These are phyloP conservation scores for Sporothrix phasma DNA, from an alignment of 2,329 filamentous ascomycete species.

Conservation along the genomic window DNA sequence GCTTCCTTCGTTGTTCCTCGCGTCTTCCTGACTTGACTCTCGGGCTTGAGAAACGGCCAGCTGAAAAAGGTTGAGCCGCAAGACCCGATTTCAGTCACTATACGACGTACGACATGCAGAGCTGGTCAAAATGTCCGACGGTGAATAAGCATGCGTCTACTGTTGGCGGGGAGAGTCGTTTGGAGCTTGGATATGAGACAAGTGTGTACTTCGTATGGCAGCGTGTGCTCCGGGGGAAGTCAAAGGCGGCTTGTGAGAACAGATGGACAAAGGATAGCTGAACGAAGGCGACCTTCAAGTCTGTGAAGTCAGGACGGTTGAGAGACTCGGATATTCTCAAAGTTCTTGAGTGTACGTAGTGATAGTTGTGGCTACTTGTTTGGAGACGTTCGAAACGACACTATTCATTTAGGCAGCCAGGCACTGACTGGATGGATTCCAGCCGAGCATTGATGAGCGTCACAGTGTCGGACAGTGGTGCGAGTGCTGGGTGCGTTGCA, in stretches of 20 bases:
- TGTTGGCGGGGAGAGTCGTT: not conserved
- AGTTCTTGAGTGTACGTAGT: too few species aligned
- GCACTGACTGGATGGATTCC: not conserved
- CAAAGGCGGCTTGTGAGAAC: not conserved
- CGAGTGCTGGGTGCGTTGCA: not conserved
- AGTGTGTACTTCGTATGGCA: not conserved
- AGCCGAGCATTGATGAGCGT: not conserved
- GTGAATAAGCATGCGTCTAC: not conserved
- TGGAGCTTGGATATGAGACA: not conserved
- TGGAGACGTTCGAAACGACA: not conserved
- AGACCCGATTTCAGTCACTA: not conserved
- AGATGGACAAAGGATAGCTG: not conserved
- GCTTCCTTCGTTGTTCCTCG: not conserved
- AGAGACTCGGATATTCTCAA: not conserved
- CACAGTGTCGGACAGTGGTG: not conserved
- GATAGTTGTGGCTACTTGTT: not conserved
- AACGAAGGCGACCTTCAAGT: not conserved
- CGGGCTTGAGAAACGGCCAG: not conserved
- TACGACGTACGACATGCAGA: not conserved
- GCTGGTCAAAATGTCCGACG: not conserved
- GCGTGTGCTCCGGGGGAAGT: not conserved
- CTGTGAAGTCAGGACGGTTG: not conserved
- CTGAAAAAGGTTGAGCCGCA: not conserved
- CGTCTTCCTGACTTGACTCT: not conserved
- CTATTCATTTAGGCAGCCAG: constrained; percentile 13